Percentiles rank a stretch among this genome's conserved stretches.
phyloP scores from a whole-genome alignment of 78 protist genomes.

The Cyanophora paradoxa region DNA sequence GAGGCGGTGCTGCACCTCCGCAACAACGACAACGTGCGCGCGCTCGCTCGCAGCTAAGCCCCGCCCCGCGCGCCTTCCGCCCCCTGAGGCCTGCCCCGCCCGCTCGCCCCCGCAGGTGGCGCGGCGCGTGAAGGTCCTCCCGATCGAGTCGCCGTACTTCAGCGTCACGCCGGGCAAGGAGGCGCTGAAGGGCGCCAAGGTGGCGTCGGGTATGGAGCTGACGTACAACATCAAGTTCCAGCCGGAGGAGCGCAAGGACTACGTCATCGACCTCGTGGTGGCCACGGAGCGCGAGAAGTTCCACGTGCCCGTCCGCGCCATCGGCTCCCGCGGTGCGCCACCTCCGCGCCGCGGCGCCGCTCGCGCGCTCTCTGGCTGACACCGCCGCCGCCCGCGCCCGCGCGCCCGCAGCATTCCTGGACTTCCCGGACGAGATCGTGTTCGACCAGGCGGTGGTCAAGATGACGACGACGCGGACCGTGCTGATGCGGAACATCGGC shows the following conservation, averaged over 20 bases:
- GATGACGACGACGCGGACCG: neutral
- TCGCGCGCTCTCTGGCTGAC: no score
- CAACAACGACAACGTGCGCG: constrained; percentile 33
- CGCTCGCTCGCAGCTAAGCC: no score
- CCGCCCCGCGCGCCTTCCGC: no score
- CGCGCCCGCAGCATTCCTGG: no score
- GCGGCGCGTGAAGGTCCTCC: constrained; percentile 31
- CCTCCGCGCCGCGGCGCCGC: no score
- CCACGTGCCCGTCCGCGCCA: constrained; percentile 45
- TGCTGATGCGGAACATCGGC: constrained; percentile 54
- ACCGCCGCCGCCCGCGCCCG: no score
- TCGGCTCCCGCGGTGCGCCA: constrained; percentile 57
- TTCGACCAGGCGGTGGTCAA: constrained; percentile 37
- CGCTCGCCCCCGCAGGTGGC: no score
- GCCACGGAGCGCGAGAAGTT: constrained; percentile 62
- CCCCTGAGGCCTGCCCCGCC: no score
- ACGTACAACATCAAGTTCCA: neutral
- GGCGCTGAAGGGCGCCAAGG: neutral
- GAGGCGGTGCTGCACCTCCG: constrained; percentile 19
- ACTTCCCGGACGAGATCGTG: constrained; percentile 27
- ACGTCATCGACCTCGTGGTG: constrained; percentile 32
- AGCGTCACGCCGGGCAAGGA: neutral
- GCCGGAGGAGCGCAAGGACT: constrained; percentile 26
- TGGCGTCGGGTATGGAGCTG: constrained; percentile 60
- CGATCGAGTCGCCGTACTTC: constrained; percentile 30